Base-by-base conservation (phyloP, 2,329 filamentous ascomycete genomes). In the Diplodia scrobiculata region DNA sequence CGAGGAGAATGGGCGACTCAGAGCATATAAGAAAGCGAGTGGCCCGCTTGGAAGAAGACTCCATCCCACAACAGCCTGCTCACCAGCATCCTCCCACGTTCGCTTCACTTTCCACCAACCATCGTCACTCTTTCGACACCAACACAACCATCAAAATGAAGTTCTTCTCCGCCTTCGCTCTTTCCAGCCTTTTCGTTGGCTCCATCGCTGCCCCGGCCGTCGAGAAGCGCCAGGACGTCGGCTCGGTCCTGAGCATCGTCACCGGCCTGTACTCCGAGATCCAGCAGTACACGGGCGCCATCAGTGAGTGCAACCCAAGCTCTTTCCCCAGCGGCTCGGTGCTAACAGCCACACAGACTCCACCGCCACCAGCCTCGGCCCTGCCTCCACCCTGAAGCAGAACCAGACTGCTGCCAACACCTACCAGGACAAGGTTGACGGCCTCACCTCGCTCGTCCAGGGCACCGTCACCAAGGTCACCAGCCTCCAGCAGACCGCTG, bases 101-200 rank as follows among this genome's bases (percentile, higher is more conserved):
- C 64, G 21, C 54, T 60, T 36, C 52, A 41, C 34, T 48, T 21
- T 19, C 21, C 47, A n/a, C 50, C 52, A 27, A 54, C 48, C 45
- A 19, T 45, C 45, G 19, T 60, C 64, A 66, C 32, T 60, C 54
- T 41, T 60, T 63, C 38, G 34, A 62, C 48, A 45, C 7, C 41
- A 45, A 45, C 17, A 45, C 3, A 45, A n/a, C 48, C 29, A 21
- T 48, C 54, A 66, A n/a, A 36, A 66, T 66, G 65, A 66, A 66
- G 65, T 66, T 66, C 58, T 48, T 66, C 55, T 66, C 65, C 58
- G 34, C 17, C 48, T 54, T 63, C 41, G 58, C 58, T 47, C 50
- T 66, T 27, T 59, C 55, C 48, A 62, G 55, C 65, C 55, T 66
- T 51, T 66, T 66, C 50, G 29, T 62, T 48, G 55, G 65, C 58